Percentiles rank a stretch among this genome's conserved stretches.
Evolutionary conservation across 345 rosid genomes (phyloP).

Genomic region (Mallotus nudiflorus): DNA sequence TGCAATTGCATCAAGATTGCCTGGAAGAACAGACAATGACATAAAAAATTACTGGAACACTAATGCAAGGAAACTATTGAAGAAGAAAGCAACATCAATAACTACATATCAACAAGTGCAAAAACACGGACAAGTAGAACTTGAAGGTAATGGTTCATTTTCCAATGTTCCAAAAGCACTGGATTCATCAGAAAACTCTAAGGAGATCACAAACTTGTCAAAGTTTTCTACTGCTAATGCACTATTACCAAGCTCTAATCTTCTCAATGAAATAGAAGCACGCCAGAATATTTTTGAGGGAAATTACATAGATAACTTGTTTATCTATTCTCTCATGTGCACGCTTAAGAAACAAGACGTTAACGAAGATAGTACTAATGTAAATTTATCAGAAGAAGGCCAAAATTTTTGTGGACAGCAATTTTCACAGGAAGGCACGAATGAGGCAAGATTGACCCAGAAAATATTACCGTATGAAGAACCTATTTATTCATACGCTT

Average conservation of each 20-base stretch:
- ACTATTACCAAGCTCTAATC: neutral
- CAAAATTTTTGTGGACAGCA: neutral
- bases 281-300: neutral
- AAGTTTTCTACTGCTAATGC: too few species aligned
- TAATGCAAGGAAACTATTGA: conserved; percentile 36
- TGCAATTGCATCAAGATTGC: conserved; percentile 47
- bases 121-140: neutral
- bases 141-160: neutral
- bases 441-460: neutral
- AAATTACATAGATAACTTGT: neutral
- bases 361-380: too few species aligned
- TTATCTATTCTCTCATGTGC: neutral
- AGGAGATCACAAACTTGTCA: neutral
- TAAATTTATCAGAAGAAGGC: neutral
- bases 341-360: too few species aligned
- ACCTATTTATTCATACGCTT: neutral
- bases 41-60: conserved; percentile 55
- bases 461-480: too few species aligned
- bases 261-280: neutral
- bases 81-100: conserved; percentile 11
- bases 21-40: conserved; percentile 56
- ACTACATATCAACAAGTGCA: too few species aligned
- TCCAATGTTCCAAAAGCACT: neutral
- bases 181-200: neutral
- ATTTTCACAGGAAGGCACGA: neutral